phyloP scores from a whole-genome alignment of 352 stramenopile species.

The Globisporangium polare region DNA sequence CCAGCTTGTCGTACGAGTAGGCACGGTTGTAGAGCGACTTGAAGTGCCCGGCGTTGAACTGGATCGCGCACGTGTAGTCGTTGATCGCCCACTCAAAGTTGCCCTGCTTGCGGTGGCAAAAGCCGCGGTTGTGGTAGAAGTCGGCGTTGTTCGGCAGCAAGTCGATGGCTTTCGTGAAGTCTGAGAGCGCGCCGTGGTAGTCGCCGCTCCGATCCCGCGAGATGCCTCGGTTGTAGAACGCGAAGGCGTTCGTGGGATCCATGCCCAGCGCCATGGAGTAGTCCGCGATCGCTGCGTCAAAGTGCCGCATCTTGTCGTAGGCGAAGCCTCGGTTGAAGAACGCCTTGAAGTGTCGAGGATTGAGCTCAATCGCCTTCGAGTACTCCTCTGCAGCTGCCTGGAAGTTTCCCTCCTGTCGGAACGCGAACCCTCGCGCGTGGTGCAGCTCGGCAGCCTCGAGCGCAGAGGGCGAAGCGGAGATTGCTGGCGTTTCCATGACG shows the following conservation, averaged over 20 bases:
- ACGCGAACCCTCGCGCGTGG: conserved; percentile 62
- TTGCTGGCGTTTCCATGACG: conserved; percentile 17
- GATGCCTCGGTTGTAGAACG: conserved; percentile 83
- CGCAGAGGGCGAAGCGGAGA: background rate
- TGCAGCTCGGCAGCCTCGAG: conserved; percentile 44
- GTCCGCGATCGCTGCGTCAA: conserved; percentile 74
- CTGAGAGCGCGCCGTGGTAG: conserved; percentile 73
- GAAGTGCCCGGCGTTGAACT: conserved; percentile 72
- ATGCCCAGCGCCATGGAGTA: conserved; percentile 69
- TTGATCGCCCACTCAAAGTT: conserved; percentile 74
- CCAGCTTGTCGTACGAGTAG: conserved; percentile 85
- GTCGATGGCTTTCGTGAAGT: conserved; percentile 81
- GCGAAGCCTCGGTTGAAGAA: conserved; percentile 88
- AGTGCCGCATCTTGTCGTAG: conserved; percentile 73
- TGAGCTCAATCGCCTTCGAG: conserved; percentile 61
- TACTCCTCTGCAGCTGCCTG: conserved; percentile 74
- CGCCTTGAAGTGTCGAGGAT: conserved; percentile 84
- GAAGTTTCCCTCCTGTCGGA: conserved; percentile 82
- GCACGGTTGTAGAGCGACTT: conserved; percentile 89
- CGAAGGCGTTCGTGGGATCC: conserved; percentile 71
- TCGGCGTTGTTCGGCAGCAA: conserved; percentile 70
- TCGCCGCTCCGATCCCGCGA: conserved; percentile 79
- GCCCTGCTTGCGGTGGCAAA: conserved; percentile 79
- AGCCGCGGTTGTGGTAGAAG: conserved; percentile 83
- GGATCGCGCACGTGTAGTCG: conserved; percentile 75